A percentile compares a stretch with the other conserved stretches of the same genome.
Conservation (phyloP, 352 stramenopile species). For the Pilasporangium apinafurcum region DNA sequence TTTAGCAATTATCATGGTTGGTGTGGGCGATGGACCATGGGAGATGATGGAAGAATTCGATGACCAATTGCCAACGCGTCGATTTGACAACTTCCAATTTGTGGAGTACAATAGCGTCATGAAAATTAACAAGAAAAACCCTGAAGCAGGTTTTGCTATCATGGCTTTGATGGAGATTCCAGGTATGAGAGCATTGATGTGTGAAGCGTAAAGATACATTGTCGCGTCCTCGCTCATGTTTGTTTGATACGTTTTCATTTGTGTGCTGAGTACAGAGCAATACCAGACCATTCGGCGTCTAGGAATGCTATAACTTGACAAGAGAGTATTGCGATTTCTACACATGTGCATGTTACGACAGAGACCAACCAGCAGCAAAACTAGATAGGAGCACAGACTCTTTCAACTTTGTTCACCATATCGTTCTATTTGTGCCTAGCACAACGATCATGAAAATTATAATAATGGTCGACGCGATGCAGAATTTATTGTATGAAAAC, state of each 20-base stretch:
- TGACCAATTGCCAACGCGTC: constrained; percentile 45
- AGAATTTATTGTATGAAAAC: no score
- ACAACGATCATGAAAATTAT: no score
- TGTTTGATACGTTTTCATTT: background rate
- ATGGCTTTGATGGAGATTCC: constrained; percentile 71
- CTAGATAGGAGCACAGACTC: no score
- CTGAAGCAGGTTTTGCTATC: constrained; percentile 63
- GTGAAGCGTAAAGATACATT: no score
- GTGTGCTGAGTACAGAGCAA: constrained; percentile 27
- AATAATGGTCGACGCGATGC: no score
- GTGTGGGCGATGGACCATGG: constrained; percentile 75
- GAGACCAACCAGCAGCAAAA: no score
- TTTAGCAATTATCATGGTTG: constrained; percentile 51
- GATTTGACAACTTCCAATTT: constrained; percentile 86
- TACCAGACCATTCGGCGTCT: constrained; percentile 47
- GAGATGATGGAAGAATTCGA: constrained; percentile 77
- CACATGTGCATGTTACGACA: no score
- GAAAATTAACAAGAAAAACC: constrained; percentile 56
- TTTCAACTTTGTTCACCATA: no score
- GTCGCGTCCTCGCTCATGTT: no score
- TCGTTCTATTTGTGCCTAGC: no score
- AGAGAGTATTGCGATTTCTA: no score
- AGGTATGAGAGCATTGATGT: constrained; percentile 18
- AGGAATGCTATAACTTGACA: constrained; percentile 25
- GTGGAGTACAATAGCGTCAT: constrained; percentile 68